phyloP scores from a whole-genome alignment of 2,329 filamentous ascomycete species.

The Colletotrichum limetticola region DNA sequence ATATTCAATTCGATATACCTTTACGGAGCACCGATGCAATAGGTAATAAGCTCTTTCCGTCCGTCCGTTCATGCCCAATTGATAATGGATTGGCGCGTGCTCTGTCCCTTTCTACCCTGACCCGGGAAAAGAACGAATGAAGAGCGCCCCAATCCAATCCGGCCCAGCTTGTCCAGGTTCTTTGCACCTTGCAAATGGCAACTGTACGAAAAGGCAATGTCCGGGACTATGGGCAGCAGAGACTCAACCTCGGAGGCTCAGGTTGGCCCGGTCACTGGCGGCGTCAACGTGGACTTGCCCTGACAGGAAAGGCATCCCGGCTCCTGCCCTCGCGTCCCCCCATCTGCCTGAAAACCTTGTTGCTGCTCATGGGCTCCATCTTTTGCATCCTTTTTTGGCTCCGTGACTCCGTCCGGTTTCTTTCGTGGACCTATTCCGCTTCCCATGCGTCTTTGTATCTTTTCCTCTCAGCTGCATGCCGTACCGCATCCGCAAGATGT shows the following conservation, averaged over 20 bases:
- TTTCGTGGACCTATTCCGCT: not conserved
- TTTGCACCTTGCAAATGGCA: not conserved
- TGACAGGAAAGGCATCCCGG: conserved; percentile 20
- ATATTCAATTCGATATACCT: not conserved
- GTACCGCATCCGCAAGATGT: no score
- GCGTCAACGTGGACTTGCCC: conserved; percentile 5
- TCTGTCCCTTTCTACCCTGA: not conserved
- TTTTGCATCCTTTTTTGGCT: not conserved
- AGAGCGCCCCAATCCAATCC: not conserved
- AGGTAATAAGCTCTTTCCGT: not conserved
- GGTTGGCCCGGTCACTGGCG: not conserved
- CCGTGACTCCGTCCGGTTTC: not conserved
- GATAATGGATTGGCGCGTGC: not conserved
- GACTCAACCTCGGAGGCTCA: not conserved
- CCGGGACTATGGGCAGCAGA: not conserved
- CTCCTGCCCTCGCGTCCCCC: conserved; percentile 7
- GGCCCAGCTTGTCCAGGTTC: not conserved
- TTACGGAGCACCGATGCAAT: not conserved
- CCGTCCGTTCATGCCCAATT: not conserved
- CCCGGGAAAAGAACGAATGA: not conserved
- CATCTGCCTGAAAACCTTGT: conserved; percentile 34
- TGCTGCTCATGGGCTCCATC: conserved; percentile 1
- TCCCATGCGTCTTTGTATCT: not conserved
- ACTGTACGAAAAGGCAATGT: not conserved
- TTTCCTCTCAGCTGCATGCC: no score